Percentiles rank a stretch among this genome's conserved stretches.
These are phyloP conservation scores for Brasilioporus rufonigricans DNA, from an alignment of 768 basidiomycete species.

Conservation along the genomic window DNA sequence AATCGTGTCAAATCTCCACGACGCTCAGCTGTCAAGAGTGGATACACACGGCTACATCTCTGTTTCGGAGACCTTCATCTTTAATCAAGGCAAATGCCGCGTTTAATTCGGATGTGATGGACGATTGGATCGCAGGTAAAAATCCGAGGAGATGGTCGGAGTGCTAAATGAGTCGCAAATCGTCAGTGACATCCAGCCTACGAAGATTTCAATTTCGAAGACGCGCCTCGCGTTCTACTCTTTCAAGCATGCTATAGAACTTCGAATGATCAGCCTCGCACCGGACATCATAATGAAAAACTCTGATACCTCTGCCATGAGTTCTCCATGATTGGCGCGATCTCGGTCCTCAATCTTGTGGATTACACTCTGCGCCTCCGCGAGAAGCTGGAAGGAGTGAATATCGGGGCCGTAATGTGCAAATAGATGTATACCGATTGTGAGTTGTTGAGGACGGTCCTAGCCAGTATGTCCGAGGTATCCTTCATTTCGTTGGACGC, in stretches of 20 bases:
- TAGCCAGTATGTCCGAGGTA: slow-evolving; percentile 20
- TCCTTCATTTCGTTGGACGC: slow-evolving; percentile 19
- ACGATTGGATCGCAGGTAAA: slow-evolving; percentile 21
- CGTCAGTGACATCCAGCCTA: neutral
- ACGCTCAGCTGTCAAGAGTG: neutral
- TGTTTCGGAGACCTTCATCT: slow-evolving; percentile 29
- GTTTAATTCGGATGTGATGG: slow-evolving; percentile 24
- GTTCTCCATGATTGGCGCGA: slow-evolving; percentile 18
- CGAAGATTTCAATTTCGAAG: neutral
- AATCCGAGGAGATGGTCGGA: slow-evolving; percentile 27
- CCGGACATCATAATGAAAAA: neutral
- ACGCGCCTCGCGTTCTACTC: slow-evolving; percentile 23
- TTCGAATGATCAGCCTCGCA: slow-evolving; percentile 17
- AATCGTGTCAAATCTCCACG: slow-evolving; percentile 6
- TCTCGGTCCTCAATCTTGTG: slow-evolving; percentile 21
- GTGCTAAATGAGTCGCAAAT: slow-evolving; percentile 17
- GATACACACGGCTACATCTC: slow-evolving; percentile 23
- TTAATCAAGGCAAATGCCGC: slow-evolving; percentile 27
- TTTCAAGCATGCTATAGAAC: slow-evolving; percentile 27
- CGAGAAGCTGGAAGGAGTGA: slow-evolving; percentile 22
- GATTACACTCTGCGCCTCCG: slow-evolving; percentile 20
- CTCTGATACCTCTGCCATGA: slow-evolving; percentile 22
- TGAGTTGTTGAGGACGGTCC: slow-evolving; percentile 12
- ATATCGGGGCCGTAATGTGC: neutral
- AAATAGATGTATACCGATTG: slow-evolving; percentile 18